A percentile compares a stretch with the other conserved stretches of the same genome.
These are phyloP conservation scores for Metarhizium album DNA, from an alignment of 2,329 filamentous ascomycete species.

Conservation along the genomic window DNA sequence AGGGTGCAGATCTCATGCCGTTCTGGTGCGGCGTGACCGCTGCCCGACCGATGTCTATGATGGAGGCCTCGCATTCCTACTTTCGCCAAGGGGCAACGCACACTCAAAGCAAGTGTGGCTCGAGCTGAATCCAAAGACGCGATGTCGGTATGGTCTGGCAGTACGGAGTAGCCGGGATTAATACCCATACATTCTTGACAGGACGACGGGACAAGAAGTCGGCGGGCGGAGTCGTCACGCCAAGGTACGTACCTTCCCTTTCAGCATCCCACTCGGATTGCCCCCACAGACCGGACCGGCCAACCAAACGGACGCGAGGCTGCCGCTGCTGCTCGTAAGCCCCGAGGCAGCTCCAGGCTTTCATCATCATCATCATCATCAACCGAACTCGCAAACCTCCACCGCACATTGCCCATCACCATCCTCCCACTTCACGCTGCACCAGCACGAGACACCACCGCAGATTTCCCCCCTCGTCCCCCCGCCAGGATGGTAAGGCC, in stretches of 20 bases:
- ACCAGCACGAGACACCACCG: slow-evolving; percentile 1
- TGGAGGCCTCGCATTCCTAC: not conserved
- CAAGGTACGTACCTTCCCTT: slow-evolving; percentile 12
- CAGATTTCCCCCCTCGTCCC: not conserved
- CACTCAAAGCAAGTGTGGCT: not conserved
- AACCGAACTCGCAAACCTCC: slow-evolving; percentile 6
- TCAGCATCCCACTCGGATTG: not conserved
- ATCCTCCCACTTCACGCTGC: not conserved
- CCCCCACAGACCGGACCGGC: not conserved
- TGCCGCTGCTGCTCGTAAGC: slow-evolving; percentile 19
- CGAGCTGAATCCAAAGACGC: not conserved
- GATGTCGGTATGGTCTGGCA: not conserved
- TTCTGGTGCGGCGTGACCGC: not conserved
- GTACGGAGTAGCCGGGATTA: not conserved
- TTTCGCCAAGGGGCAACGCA: not conserved
- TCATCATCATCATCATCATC: slow-evolving; percentile 6
- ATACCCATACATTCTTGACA: not conserved
- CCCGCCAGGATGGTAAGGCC: slow-evolving; percentile 37
- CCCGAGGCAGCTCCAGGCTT: slow-evolving; percentile 11
- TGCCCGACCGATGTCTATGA: slow-evolving; percentile 8
- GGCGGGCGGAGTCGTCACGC: not conserved
- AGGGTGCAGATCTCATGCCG: slow-evolving; percentile 6
- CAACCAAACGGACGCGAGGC: slow-evolving; percentile 15
- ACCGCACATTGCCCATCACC: not conserved
- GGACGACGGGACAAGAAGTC: not conserved